These are phyloP conservation scores for Phytophthora citrophthora DNA, from an alignment of 352 stramenopile species.

Conservation along the genomic window DNA sequence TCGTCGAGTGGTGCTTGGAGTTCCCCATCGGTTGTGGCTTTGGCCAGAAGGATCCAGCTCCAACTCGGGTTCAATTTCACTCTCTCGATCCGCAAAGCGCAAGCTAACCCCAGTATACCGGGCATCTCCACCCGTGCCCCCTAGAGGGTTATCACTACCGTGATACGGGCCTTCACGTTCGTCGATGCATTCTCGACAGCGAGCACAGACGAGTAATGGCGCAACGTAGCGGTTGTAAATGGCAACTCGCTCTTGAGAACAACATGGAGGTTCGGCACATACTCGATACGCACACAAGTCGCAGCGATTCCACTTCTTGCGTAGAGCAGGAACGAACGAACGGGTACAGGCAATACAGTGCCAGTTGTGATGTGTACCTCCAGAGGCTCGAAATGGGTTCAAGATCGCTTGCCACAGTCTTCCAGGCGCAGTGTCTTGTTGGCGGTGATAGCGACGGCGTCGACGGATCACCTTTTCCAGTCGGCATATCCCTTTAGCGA, in stretches of 20 bases:
- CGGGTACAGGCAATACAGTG: slow-evolving; percentile 47
- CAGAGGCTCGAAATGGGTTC: slow-evolving; percentile 24
- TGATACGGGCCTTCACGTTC: slow-evolving; percentile 16
- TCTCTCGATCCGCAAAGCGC: slow-evolving; percentile 25
- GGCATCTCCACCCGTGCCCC: slow-evolving; percentile 13
- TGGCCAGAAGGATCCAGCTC: slow-evolving; percentile 23
- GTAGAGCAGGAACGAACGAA: slow-evolving; percentile 27
- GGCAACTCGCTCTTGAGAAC: slow-evolving; percentile 41
- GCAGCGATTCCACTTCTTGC: slow-evolving; percentile 38
- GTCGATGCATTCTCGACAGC: slow-evolving; percentile 44
- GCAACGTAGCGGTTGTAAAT: slow-evolving; percentile 55
- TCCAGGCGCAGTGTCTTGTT: slow-evolving; percentile 13
- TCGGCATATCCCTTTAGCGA: slow-evolving; percentile 34
- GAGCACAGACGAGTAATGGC: slow-evolving; percentile 38
- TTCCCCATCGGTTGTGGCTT: slow-evolving; percentile 11
- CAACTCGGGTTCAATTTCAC: slow-evolving; percentile 26
- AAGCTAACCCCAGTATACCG: slow-evolving; percentile 37
- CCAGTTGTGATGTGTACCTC: slow-evolving; percentile 38
- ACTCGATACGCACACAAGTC: slow-evolving; percentile 50
- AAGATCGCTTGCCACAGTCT: slow-evolving; percentile 28
- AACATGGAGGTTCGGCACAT: slow-evolving; percentile 36
- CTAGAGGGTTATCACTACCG: slow-evolving; percentile 9
- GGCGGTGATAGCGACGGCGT: slow-evolving; percentile 18
- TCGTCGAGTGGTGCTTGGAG: background rate
- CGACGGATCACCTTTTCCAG: slow-evolving; percentile 40